Evolutionary conservation across 2,329 filamentous ascomycete genomes (phyloP), one percentile per base, ranked within the genome.

Genomic region (Diaporthe destruens): DNA sequence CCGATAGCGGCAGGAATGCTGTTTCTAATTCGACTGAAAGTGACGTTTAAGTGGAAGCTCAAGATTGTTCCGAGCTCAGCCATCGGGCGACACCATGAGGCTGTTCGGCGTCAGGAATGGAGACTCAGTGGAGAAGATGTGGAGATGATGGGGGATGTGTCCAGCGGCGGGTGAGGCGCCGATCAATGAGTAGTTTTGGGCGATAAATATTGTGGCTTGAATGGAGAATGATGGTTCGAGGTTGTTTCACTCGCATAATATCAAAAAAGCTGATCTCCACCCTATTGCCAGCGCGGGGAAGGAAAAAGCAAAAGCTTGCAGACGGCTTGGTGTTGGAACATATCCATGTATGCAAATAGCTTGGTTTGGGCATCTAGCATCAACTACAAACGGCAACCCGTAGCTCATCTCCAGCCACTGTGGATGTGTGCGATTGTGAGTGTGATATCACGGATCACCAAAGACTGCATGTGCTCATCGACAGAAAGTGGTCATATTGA

Each of bases 241-340:
- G 11, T 25, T 66, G 44, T 66, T 34, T 51, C 47, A 53, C 32
- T 66, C 32, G 32, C 25, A 20, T 25, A 12, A 39, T 53, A 66
- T 39, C 29, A 23, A n/a, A n/a, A n/a, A n/a, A n/a, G 61, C 61
- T 66, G 47, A 66, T 53, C 32, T 39, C n/a, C 18, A n/a, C 47
- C 61, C 32, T 53, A 39, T 23, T 53, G 32, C 47, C 32, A 25
- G 47, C 47, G 47, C n/a, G 61, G 61, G 47, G 47, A 29, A 66
- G 32, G n/a, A 36, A 66, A 39, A 53, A 66, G 47, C 32, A 51
- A 66, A 56, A 66, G n/a, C n/a, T 3, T 39, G 47, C 61, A 53
- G 47, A 20, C 32, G 47, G 47, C 44, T 36, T 32, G 14, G 18
- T 25, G 32, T n/a, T 53, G 61, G 39, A 65, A 51, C 44, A n/a